Base-by-base conservation (phyloP, 306 rosid genomes). In the Gleditsia sinensis region DNA sequence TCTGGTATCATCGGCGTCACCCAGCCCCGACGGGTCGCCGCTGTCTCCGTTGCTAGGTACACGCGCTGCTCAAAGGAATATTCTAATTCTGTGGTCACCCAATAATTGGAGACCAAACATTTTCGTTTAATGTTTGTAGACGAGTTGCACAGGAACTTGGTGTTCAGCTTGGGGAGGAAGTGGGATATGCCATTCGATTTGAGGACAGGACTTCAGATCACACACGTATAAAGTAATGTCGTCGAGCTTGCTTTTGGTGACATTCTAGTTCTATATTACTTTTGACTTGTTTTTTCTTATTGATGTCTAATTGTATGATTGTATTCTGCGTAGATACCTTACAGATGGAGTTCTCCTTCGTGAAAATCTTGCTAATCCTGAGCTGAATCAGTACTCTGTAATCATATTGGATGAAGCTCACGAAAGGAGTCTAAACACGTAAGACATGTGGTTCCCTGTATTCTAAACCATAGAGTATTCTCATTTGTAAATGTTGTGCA, bases 11-110 rank as follows among this genome's bases (percentile, higher is more conserved):
- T 94, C 63, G 97, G 88, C 71, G 85, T 94, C 83, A 91, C 98
- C 61, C 98, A 94, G 83, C 97, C 98, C 20, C 98, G 98, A n/a
- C 92, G 97, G 11, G 96, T 91, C 24, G 98, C 98, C 61, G 97
- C 98, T 4, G 98, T 91, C 53, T 79, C 97, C 14, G 97, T 94
- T 12, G 88, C 98, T 27, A 92, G 97, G 98, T 83, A 43, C 16
- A 23, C n/a, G 9, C 17, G 61, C 81, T 32, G 19, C 49, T 13
- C 48, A 7, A 45, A 9, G 24, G 49, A 16, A 23, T 32, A 30
- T 72, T 51, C 11, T 13, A 17, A n/a, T 59, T 11, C 20, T 8
- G 7, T 17, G 0, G 66, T 32, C 43, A n/a, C 23, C 23, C 24
- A 8, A 19, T 46, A 60, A 17, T 60, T 19, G 5, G 39, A 17